These are phyloP conservation scores for Candida montana DNA, from an alignment of 805 yeast genomes.

Conservation along the genomic window DNA sequence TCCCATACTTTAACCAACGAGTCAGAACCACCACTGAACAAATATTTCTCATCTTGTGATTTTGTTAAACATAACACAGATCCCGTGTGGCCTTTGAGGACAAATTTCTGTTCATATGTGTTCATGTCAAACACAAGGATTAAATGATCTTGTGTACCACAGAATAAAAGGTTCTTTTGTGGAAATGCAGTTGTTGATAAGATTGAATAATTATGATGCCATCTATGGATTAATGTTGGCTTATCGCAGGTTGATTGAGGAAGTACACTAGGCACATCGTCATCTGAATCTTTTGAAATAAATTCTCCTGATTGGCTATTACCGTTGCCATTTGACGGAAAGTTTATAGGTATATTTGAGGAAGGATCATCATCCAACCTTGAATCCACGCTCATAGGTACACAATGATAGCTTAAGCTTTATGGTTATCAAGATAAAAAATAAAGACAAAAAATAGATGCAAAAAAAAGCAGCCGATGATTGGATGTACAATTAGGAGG, in stretches of 20 bases:
- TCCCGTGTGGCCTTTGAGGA: conserved; percentile 59
- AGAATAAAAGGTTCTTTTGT: conserved; percentile 53
- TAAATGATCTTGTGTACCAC: conserved; percentile 87
- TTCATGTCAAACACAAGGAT: conserved; percentile 65
- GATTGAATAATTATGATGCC: conserved; percentile 72
- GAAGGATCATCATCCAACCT: too few relatives aligned
- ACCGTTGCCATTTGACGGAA: too few relatives aligned
- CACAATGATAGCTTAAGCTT: too few relatives aligned
- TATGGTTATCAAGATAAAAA: too few relatives aligned
- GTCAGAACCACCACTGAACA: conserved; percentile 87
- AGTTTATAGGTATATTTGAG: too few relatives aligned
- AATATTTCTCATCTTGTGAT: conserved; percentile 45
- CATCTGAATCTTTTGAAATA: too few relatives aligned
- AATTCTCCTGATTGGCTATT: conserved; percentile 10
- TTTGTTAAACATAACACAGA: conserved; percentile 68
- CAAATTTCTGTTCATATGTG: conserved; percentile 52
- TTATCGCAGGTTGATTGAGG: conserved; percentile 1
- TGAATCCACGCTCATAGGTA: too few relatives aligned
- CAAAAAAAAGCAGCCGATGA: too few relatives aligned
- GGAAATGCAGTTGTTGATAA: conserved; percentile 67
- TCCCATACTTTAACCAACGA: conserved; percentile 87
- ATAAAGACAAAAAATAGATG: too few relatives aligned
- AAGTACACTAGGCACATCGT: background rate
- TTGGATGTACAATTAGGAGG: too few relatives aligned
- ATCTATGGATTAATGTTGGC: conserved; percentile 50